These are phyloP conservation scores for Zanthoxylum bungeanum DNA, from an alignment of 345 rosid species.

Conservation along the genomic window DNA sequence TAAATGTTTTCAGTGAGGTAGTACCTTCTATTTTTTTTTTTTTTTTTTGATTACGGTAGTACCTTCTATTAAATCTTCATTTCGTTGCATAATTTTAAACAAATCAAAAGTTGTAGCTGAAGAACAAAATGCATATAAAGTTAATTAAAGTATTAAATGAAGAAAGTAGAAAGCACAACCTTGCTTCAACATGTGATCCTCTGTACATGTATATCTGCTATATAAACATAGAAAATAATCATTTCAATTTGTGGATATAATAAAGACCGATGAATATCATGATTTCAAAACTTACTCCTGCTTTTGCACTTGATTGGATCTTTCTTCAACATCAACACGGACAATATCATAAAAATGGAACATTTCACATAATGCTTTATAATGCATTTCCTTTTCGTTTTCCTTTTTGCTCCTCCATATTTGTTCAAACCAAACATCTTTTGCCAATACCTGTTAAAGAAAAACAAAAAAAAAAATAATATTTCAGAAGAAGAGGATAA, in stretches of 20 bases:
- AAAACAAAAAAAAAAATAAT: conserved; percentile 1
- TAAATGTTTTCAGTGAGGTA: too few relatives aligned
- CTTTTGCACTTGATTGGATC: conserved; percentile 15
- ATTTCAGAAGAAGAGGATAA: background rate
- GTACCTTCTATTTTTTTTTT: too few relatives aligned
- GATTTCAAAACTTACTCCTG: conserved; percentile 47
- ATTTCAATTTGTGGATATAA: conserved; percentile 2
- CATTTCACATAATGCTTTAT: conserved; percentile 39
- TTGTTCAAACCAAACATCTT: conserved; percentile 80
- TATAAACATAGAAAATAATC: conserved; percentile 5
- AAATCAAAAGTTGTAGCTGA: background rate
- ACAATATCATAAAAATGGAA: conserved; percentile 73
- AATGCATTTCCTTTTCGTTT: conserved; percentile 29
- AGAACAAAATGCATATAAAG: background rate
- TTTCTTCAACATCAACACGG: conserved; percentile 60
- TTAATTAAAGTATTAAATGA: background rate
- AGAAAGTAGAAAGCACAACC: conserved; percentile 24
- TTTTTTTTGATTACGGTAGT: too few relatives aligned
- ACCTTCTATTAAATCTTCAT: background rate
- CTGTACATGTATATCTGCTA: conserved; percentile 55
- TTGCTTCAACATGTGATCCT: conserved; percentile 51
- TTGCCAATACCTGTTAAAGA: conserved; percentile 41
- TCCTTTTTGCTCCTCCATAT: conserved; percentile 69
- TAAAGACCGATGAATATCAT: conserved; percentile 15
- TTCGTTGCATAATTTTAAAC: background rate